Evolutionary conservation across 2,329 filamentous ascomycete species (phyloP), one percentile per base, ranked within the genome.

Genomic region (Diaporthe sp.): DNA sequence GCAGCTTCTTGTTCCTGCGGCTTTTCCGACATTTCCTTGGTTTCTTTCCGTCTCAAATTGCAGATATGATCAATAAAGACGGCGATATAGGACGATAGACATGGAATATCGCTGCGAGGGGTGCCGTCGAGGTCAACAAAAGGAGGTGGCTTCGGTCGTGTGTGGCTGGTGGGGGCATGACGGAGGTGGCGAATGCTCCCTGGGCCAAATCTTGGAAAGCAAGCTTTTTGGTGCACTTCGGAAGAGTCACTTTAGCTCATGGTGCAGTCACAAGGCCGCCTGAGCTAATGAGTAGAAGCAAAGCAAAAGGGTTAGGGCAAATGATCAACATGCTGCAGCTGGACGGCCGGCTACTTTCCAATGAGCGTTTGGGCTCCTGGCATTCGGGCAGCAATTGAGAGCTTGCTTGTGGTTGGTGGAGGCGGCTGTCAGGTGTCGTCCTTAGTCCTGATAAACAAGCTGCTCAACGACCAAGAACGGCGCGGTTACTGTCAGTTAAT

Each of bases 81-180:
- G n/a, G 53, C 19, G 25, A 58, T 34, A 62, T 37, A 4, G 19
- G 13, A 25, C 25, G 22, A 15, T 3, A 58, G 28, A 59, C 6
- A 25, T 39, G 22, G 37, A 4, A 51, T 10, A 31, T 55, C 4
- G 15, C 13, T 31, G 49, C 15, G 46, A 42, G 49, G n/a, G 34
- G 13, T 42, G 46, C 44, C 46, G 44, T 46, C 10, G 34, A 51
- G 10, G 34, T 49, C 34, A 44, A 31, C 44, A 28, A 34, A 42
- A 31, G n/a, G 34, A 34, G n/a, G 70, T 68, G 51, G 69, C 51
- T 72, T 55, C 22, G 7, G 44, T 37, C 53, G 42, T 51, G 34
- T 75, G 42, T 55, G 71, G 74, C 69, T 75, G 51, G 70, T 73
- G 74, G 70, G 55, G 70, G 13, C 53, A 75, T 75, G 74, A 75